phyloP scores from a whole-genome alignment of 208 protist genomes.

The Crithidia fasciculata region DNA sequence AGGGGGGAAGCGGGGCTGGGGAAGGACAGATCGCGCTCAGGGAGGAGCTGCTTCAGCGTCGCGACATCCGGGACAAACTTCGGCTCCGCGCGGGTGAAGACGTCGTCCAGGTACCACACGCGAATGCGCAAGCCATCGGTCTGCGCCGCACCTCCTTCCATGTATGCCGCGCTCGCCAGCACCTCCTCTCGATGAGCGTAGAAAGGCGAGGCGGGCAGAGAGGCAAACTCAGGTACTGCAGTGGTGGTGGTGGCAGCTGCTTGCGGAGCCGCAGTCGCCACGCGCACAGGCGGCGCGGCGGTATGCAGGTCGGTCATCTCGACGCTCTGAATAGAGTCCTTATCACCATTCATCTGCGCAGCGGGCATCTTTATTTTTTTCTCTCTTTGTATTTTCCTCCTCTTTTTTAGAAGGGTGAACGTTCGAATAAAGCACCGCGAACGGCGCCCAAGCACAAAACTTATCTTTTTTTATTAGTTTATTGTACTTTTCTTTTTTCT shows the following conservation, averaged over 20 bases:
- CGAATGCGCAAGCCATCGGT: slow-evolving; percentile 15
- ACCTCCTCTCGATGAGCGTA: neutral
- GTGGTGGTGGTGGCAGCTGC: neutral
- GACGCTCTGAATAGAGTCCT: neutral
- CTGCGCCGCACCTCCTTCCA: neutral
- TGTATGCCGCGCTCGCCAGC: neutral
- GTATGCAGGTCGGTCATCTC: slow-evolving; percentile 2
- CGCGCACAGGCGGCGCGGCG: neutral
- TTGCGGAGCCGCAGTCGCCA: neutral
- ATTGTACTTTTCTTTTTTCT: too few species aligned
- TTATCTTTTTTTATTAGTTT: too few species aligned
- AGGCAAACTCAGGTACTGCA: neutral
- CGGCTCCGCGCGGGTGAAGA: slow-evolving; percentile 3
- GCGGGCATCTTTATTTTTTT: neutral
- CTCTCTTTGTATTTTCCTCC: neutral
- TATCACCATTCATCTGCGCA: neutral
- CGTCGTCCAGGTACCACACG: slow-evolving; percentile 32
- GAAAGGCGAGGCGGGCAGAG: neutral
- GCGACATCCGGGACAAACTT: slow-evolving; percentile 16
- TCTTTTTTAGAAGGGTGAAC: neutral
- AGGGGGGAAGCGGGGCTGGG: neutral
- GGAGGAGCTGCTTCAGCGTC: slow-evolving; percentile 20
- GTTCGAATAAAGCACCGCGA: neutral
- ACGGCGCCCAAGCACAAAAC: too few species aligned
- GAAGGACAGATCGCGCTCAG: slow-evolving; percentile 1